Base-by-base conservation (phyloP, 106 monocot genomes). In the Acanthochlamys bracteata region DNA sequence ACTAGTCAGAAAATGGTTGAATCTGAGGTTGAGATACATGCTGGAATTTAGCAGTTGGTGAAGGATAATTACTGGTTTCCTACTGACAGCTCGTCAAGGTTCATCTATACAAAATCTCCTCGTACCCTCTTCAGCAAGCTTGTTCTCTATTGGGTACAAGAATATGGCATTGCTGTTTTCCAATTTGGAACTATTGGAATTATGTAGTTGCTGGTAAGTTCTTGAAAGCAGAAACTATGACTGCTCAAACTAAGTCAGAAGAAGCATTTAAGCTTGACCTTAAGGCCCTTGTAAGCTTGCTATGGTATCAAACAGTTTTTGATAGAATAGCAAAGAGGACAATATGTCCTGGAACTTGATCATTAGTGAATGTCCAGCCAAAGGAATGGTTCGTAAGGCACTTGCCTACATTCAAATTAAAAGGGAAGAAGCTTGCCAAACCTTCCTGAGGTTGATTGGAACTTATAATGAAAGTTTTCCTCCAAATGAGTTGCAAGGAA, bases 131-230 rank as follows among this genome's bases (percentile, higher is more conserved):
- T 94, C 70, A 84, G 75, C 65, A 89, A 84, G 75, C 79, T 90
- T 3, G 41, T 84, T 59, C 79, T 77, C 40, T 89, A 86, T 54
- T 90, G 94, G 65, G 60, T 63, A 24, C 75, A 79, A 49, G 84
- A 82, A 73, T 68, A 66, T 26, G 94, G 94, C 25, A 94, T 89
- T 42, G 41, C 89, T 20, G 51, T 86, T 55, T 89, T 94, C 71
- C 89, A 89, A 54, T 54, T 77, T 3, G 94, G 94, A 33, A 69
- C 89, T 10, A 89, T 86, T 71, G 94, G n/a, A 82, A 78, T 61
- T 90, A 94, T 66, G 55, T 86, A 1, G 79, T 86, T 40, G 83
- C 89, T 17, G 93, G 83, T n/a, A 89, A 89, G 73, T 86, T 89
- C 58, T 53, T 90, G 79, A 83, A 83, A 54, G 86, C 81, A 74